Conservation (phyloP, 2,329 filamentous ascomycete species). For the Colletotrichum coccodes region DNA sequence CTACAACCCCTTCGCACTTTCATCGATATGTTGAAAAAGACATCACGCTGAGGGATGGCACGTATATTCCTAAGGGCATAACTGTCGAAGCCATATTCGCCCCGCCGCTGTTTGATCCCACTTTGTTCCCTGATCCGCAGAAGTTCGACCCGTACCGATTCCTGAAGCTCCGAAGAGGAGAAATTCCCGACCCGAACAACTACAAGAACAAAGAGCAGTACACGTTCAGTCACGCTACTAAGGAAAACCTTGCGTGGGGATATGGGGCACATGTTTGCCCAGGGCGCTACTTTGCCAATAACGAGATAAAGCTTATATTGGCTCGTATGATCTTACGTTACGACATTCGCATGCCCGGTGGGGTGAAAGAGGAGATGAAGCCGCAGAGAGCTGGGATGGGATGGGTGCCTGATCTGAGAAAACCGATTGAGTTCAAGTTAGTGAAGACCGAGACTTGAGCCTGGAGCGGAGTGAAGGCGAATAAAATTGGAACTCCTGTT, state of each 20-base stretch:
- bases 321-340: conserved; percentile 43
- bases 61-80: conserved; percentile 13
- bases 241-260: conserved; percentile 44
- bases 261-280: conserved; percentile 49
- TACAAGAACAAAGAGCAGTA: conserved; percentile 35
- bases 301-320: conserved; percentile 47
- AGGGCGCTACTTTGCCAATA: conserved; percentile 48
- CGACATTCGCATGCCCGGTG: conserved; percentile 35
- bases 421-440: conserved; percentile 7
- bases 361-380: conserved; percentile 12
- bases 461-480: neutral
- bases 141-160: conserved; percentile 10
- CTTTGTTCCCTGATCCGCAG: conserved; percentile 6
- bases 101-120: neutral
- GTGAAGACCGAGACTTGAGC: neutral
- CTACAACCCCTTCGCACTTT: conserved; percentile 27
- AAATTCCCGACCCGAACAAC: neutral
- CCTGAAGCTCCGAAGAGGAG: conserved; percentile 10
- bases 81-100: conserved; percentile 49
- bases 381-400: conserved; percentile 13
- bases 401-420: neutral
- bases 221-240: conserved; percentile 49
- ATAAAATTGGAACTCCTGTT: neutral
- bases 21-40: conserved; percentile 54
- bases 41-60: conserved; percentile 45